phyloP scores from a whole-genome alignment of 768 basidiomycete genomes.

The Cantharellus anzutake region DNA sequence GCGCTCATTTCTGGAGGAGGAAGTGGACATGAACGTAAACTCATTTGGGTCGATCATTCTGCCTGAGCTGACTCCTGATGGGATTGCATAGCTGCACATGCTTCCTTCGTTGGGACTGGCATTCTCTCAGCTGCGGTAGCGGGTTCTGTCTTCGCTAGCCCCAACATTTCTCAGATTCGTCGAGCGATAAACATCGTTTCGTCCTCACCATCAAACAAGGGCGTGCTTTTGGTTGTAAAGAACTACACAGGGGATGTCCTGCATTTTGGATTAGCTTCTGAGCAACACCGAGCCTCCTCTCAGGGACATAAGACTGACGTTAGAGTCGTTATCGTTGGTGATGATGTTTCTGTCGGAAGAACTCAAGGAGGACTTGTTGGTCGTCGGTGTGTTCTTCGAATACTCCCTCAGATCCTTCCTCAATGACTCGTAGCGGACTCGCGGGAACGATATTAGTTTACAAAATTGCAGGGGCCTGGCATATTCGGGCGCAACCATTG shows the following conservation, averaged over 20 bases:
- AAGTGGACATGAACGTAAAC: conserved; percentile 81
- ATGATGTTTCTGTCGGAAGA: conserved; percentile 75
- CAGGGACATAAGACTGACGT: conserved; percentile 45
- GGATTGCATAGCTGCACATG: conserved; percentile 1
- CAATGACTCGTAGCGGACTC: conserved; percentile 34
- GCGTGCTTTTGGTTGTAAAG: conserved; percentile 70
- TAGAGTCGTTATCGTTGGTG: conserved; percentile 67
- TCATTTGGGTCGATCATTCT: conserved; percentile 73
- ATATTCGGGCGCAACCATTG: conserved; percentile 40
- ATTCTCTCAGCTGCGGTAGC: conserved; percentile 45
- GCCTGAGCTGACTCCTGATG: not conserved
- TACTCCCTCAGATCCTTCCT: not conserved
- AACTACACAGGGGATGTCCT: conserved; percentile 85
- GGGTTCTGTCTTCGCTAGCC: conserved; percentile 81
- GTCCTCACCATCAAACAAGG: conserved; percentile 12
- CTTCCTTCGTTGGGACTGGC: not conserved
- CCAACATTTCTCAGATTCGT: conserved; percentile 68
- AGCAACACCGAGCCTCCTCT: conserved; percentile 48
- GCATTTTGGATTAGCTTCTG: conserved; percentile 79
- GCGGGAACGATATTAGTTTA: conserved; percentile 72
- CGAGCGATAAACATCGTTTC: conserved; percentile 54
- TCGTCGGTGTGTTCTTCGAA: conserved; percentile 30
- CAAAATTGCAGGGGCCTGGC: conserved; percentile 82
- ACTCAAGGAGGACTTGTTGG: conserved; percentile 74
- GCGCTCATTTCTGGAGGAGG: conserved; percentile 71